Conservation (phyloP, 176 grass and related monocot species). For the Aegilops bicornis region DNA sequence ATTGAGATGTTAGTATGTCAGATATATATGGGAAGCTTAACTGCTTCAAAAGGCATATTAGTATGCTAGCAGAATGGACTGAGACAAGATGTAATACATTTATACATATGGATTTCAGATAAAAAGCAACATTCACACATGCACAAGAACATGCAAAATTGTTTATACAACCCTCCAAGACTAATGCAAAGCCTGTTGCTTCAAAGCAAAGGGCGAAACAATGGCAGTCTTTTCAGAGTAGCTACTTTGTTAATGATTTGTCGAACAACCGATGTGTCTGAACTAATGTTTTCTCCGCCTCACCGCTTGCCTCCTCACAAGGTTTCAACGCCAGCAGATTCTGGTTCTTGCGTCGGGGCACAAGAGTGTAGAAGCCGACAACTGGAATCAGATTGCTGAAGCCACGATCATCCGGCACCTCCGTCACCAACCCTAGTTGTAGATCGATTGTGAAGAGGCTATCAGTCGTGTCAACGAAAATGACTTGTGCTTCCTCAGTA, state of each 20-base stretch:
- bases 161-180: neutral
- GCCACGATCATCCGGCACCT: neutral
- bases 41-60: neutral
- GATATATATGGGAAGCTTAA: neutral
- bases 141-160: neutral
- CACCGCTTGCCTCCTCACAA: neutral
- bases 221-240: neutral
- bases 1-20: neutral
- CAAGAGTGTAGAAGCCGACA: neutral
- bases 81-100: neutral
- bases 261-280: neutral
- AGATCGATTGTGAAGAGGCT: neutral
- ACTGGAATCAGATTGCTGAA: neutral
- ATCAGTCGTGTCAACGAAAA: neutral
- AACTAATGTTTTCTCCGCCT: neutral
- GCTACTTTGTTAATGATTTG: too few relatives aligned
- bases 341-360: neutral
- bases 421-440: too few relatives aligned
- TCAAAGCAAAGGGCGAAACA: neutral
- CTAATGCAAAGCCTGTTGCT: neutral
- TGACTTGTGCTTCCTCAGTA: neutral
- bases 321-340: neutral
- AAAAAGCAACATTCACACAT: neutral
- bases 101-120: neutral
- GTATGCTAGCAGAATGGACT: neutral